Evolutionary conservation across 2,329 filamentous ascomycete species (phyloP), one percentile per base, ranked within the genome.

Genomic region (Rutstroemia sp.): DNA sequence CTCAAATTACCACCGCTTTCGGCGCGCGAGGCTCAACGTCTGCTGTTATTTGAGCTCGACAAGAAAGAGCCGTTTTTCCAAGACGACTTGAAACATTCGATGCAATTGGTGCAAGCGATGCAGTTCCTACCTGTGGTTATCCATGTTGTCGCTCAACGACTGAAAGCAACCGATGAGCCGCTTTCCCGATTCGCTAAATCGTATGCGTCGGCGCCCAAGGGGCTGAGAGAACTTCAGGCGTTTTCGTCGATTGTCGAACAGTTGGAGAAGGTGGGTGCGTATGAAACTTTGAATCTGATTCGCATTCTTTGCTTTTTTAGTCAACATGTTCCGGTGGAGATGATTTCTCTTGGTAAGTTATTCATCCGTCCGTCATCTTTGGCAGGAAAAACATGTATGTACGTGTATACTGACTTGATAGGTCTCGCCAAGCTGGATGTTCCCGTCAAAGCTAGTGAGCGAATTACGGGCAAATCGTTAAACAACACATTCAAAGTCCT

Each of bases 91-190:
- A 73, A 71, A 38, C 79, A 81, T 56, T 83, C 83, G 0, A 75
- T 74, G n/a, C 79, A 86, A 58, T 66, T 88, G 16, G 84, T 87
- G 1, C 75, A 79, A 45, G 70, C 84, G 47, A 83, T 87, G 71
- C 82, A 82, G 21, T 78, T 81, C 54, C 72, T 88, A 14, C 85
- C 86, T 0, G 72, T 88, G 6, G 86, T 86, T 60, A 85, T 89
- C 19, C 83, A 87, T 62, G 80, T 84, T 0, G 80, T 85, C 2
- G 82, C 82, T 1, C 78, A 82, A 60, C 77, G 83, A 37, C 71
- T 88, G 14, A 83, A 79, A 55, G 77, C 79, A 2, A 83, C 81
- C 0, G 73, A 76, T 18, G 84, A 85, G 60, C 81, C 83, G 0
- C 72, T 88, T 3, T 77, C 80, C 1, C 81, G 76, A 60, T 87